Evolutionary conservation across 2,329 filamentous ascomycete genomes (phyloP).

Genomic region (Fusarium udum): DNA sequence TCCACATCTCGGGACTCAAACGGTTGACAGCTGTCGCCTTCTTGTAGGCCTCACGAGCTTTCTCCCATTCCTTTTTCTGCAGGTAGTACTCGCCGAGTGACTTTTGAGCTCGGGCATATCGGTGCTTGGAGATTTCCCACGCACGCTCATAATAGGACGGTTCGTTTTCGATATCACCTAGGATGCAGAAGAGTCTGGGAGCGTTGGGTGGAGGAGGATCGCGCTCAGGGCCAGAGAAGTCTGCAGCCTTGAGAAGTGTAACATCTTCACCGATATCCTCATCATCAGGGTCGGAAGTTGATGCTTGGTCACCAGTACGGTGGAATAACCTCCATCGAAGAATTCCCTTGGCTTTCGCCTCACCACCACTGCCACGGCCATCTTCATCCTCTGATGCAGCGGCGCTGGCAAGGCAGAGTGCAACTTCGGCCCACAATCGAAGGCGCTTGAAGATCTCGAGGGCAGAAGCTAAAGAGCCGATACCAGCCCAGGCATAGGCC

Average conservation of each 20-base stretch:
- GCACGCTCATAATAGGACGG: conserved; percentile 81
- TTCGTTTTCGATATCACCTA: conserved; percentile 87
- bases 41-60: conserved; percentile 80
- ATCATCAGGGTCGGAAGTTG: conserved; percentile 56
- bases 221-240: conserved; percentile 69
- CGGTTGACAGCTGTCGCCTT: conserved; percentile 82
- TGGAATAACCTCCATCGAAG: conserved; percentile 83
- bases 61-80: conserved; percentile 69
- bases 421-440: conserved; percentile 93
- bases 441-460: conserved; percentile 96
- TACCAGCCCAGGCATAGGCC: conserved; percentile 88
- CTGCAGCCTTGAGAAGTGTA: conserved; percentile 62
- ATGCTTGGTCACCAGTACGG: conserved; percentile 56
- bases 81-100: conserved; percentile 85
- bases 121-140: conserved; percentile 83
- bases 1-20: conserved; percentile 86
- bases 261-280: conserved; percentile 62
- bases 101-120: conserved; percentile 87
- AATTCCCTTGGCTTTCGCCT: conserved; percentile 82
- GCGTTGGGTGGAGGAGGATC: conserved; percentile 82
- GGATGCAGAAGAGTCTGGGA: conserved; percentile 88
- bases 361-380: conserved; percentile 66
- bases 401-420: conserved; percentile 80
- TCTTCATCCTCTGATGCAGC: conserved; percentile 66
- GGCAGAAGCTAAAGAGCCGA: conserved; percentile 88